Conservation (phyloP, 768 basidiomycete genomes). For the Pisolithus albus region DNA sequence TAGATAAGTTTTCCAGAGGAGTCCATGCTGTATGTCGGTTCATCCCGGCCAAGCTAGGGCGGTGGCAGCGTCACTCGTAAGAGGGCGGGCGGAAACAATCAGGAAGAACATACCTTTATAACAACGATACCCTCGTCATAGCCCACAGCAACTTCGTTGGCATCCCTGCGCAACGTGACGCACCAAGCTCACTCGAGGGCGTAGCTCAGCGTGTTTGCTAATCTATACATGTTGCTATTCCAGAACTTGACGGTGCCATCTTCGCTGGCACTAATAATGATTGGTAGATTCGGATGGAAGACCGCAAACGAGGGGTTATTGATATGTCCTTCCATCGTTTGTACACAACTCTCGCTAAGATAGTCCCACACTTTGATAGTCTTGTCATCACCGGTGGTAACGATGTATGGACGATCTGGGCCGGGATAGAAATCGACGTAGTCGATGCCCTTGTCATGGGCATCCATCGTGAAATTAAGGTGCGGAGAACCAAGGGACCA, state of each 20-base stretch:
- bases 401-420: slow-evolving; percentile 92
- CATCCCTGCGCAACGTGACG: slow-evolving; percentile 67
- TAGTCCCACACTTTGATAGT: slow-evolving; percentile 99
- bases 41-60: slow-evolving; percentile 81
- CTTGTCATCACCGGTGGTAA: slow-evolving; percentile 96
- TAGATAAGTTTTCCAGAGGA: slow-evolving; percentile 91
- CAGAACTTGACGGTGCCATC: slow-evolving; percentile 97
- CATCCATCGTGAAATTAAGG: slow-evolving; percentile 95
- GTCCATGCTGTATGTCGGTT: slow-evolving; percentile 95
- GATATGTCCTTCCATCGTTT: slow-evolving; percentile 95
- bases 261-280: slow-evolving; percentile 91
- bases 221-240: slow-evolving; percentile 92
- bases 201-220: slow-evolving; percentile 95
- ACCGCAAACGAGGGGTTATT: slow-evolving; percentile 97
- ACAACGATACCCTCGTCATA: slow-evolving; percentile 97
- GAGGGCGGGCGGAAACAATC: not conserved
- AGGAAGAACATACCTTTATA: slow-evolving; percentile 54
- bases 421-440: slow-evolving; percentile 99
- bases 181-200: slow-evolving; percentile 97
- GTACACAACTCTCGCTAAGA: slow-evolving; percentile 94
- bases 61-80: not conserved
- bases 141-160: slow-evolving; percentile 92
- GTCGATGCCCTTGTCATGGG: slow-evolving; percentile 98
- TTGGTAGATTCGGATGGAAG: slow-evolving; percentile 91
- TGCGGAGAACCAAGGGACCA: slow-evolving; percentile 85